Evolutionary conservation across 345 rosid genomes (phyloP).

Genomic region (Firmiana major): DNA sequence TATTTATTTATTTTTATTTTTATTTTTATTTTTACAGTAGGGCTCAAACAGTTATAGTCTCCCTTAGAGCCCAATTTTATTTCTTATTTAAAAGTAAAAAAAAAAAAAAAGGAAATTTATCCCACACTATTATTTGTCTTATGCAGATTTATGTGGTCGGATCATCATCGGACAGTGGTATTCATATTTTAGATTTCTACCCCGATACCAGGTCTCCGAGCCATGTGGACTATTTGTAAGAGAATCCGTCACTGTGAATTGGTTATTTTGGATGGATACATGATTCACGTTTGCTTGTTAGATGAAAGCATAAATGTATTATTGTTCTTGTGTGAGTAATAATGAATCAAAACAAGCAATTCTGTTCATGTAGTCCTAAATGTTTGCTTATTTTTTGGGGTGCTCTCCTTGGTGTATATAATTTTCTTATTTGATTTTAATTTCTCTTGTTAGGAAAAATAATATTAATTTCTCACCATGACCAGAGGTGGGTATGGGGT

Average conservation of each 20-base stretch:
- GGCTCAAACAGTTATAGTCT: background rate
- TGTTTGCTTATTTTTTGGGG: background rate
- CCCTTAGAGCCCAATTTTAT: background rate
- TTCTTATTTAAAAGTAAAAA: background rate
- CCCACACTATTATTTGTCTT: background rate
- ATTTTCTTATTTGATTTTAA: background rate
- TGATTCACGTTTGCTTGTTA: background rate
- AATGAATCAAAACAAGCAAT: background rate
- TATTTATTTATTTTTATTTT: no score
- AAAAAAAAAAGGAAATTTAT: background rate
- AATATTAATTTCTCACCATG: background rate
- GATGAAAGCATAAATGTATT: background rate
- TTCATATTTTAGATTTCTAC: constrained; percentile 88
- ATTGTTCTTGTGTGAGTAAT: background rate
- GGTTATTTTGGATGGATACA: background rate
- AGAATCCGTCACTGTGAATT: background rate
- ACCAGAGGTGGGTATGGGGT: background rate
- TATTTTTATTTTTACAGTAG: no score
- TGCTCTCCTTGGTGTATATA: background rate
- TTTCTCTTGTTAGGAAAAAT: background rate
- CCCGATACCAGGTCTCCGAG: constrained; percentile 74
- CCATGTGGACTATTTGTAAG: constrained; percentile 81
- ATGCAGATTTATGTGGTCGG: constrained; percentile 79
- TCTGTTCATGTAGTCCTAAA: background rate
- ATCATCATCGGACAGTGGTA: constrained; percentile 64